Percentiles rank a stretch among this genome's conserved stretches.
Evolutionary conservation across 257 asterid genomes (phyloP).

Genomic region (Schizonepeta tenuifolia): DNA sequence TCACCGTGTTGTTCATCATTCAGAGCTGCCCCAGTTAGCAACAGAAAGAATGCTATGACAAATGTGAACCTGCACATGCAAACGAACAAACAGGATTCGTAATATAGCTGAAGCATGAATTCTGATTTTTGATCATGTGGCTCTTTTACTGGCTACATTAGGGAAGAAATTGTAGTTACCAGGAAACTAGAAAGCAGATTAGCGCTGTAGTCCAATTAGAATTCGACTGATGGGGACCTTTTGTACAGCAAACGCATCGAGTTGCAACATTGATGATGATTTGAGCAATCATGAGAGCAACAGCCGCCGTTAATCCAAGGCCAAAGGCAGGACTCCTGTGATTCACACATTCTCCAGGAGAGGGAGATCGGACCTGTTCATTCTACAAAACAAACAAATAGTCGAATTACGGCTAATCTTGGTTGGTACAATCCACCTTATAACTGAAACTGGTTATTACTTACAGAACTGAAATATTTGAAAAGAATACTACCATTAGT

Average conservation of each 20-base stretch:
- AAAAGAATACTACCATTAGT: background rate
- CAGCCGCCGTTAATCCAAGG: constrained; percentile 76
- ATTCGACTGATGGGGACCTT: constrained; percentile 61
- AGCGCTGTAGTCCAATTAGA: constrained; percentile 72
- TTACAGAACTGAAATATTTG: background rate
- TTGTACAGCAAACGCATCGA: constrained; percentile 81
- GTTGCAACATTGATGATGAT: constrained; percentile 68
- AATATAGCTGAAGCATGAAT: too few relatives aligned
- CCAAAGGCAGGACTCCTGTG: constrained; percentile 83
- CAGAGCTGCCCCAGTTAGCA: constrained; percentile 91
- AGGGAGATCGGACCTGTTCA: constrained; percentile 55
- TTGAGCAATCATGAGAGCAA: constrained; percentile 77
- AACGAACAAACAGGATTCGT: too few relatives aligned
- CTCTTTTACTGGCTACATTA: background rate
- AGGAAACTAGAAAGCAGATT: constrained; percentile 72
- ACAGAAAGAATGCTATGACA: constrained; percentile 76
- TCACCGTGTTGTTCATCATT: constrained; percentile 84
- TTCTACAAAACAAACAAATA: constrained; percentile 47
- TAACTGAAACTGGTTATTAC: background rate
- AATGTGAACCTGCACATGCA: constrained; percentile 76
- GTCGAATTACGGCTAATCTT: background rate
- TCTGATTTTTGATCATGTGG: too few relatives aligned
- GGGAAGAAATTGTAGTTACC: constrained; percentile 46
- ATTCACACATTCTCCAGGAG: constrained; percentile 67
- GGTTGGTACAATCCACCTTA: background rate